Conservation (phyloP, 768 basidiomycete species). For the Trametes villosa region DNA sequence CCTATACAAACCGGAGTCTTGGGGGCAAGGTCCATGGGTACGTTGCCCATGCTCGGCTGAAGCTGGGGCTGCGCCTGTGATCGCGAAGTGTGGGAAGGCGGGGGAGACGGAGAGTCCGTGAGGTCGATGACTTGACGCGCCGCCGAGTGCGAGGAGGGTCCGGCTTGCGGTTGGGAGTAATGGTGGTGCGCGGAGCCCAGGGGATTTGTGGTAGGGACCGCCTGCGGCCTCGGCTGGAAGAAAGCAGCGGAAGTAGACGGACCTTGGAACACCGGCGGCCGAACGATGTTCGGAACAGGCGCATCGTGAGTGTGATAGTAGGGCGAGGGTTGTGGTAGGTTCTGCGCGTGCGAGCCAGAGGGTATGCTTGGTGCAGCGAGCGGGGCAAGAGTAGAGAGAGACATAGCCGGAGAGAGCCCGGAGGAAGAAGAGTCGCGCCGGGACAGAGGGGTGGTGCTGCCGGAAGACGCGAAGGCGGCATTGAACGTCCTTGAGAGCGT, state of each 20-base stretch:
- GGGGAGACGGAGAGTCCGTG: constrained; percentile 40
- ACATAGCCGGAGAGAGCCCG: constrained; percentile 37
- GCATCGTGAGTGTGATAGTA: constrained; percentile 6
- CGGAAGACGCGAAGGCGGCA: constrained; percentile 14
- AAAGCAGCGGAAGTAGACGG: constrained; percentile 44
- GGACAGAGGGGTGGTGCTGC: constrained; percentile 10
- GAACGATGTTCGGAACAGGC: constrained; percentile 33
- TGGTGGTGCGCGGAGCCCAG: constrained; percentile 1
- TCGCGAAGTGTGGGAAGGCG: constrained; percentile 24
- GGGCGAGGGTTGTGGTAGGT: neutral
- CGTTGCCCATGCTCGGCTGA: constrained; percentile 22
- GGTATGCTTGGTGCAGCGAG: constrained; percentile 9
- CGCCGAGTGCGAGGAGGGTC: constrained; percentile 14
- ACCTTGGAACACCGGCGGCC: constrained; percentile 57
- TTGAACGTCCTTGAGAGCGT: constrained; percentile 27
- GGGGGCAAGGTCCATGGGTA: constrained; percentile 67
- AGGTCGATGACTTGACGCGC: constrained; percentile 73
- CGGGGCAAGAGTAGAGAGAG: constrained; percentile 31
- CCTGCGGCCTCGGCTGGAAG: constrained; percentile 25
- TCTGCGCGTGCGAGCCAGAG: neutral
- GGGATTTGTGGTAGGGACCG: constrained; percentile 10
- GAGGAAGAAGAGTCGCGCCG: constrained; percentile 28
- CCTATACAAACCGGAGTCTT: constrained; percentile 91
- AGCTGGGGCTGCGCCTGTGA: constrained; percentile 21
- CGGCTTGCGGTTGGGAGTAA: constrained; percentile 7